Evolutionary conservation across 441 rosid genomes (phyloP), one percentile per base, ranked within the genome.

Genomic region (Omphalea diandra): DNA sequence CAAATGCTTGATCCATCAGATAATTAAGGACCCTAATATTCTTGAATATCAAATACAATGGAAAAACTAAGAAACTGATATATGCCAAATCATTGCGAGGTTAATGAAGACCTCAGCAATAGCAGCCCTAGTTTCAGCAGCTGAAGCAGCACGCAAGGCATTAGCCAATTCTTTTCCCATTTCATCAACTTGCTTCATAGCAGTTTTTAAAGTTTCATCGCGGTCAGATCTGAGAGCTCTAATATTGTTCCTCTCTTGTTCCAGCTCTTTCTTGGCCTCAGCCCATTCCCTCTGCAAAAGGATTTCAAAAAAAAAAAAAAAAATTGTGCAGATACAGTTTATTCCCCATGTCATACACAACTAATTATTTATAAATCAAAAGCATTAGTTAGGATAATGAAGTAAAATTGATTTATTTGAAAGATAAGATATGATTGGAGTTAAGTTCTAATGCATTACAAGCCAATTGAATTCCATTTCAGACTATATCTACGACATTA

Each of bases 281-380:
- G 92, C 95, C 99, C 98, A 93, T 83, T 96, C 99, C 78, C 86
- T 88, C 99, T 96, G 75, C 68, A 74, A 63, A 32, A 15, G n/a
- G n/a, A n/a, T n/a, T n/a, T n/a, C n/a, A 40, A 10, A 40, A 40
- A 2, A 36, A 47, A 47, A 47, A 17, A 17, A 29, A n/a, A 9
- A 47, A 18, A n/a, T n/a, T n/a, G 22, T 31, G n/a, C 56, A 55
- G 22, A 24, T 57, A 49, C 18, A 67, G 20, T 29, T 20, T 22
- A 49, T 36, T 31, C 10, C 15, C 33, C n/a, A 18, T 41, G 49
- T 2, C 5, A 54, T 27, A 24, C 6, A 5, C 8, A 3, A 35
- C 3, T 47, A n/a, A n/a, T n/a, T n/a, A n/a, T n/a, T n/a, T n/a
- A n/a, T n/a, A n/a, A n/a, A n/a, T n/a, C n/a, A n/a, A n/a, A n/a